phyloP scores from a whole-genome alignment of 75 land plant species.

The Larix kaempferi region DNA sequence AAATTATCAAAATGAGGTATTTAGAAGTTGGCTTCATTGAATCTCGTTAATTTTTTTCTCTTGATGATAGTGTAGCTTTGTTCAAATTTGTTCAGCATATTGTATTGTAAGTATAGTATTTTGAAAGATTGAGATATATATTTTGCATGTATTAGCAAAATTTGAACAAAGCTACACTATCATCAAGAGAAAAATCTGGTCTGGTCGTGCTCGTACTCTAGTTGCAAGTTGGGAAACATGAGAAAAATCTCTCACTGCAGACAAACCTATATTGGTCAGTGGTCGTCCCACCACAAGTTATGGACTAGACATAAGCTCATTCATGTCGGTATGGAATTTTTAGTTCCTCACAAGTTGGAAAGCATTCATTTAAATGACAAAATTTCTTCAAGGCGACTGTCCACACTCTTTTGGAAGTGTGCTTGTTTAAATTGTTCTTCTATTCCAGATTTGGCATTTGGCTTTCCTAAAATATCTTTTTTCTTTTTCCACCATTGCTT shows the following conservation, averaged over 20 bases:
- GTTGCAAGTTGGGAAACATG: conserved; percentile 64
- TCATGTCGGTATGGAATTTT: conserved; percentile 18
- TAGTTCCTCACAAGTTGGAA: neutral
- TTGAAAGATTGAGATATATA: neutral
- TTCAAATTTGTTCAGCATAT: neutral
- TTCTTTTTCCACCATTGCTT: neutral
- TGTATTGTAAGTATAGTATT: neutral
- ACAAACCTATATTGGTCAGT: conserved; percentile 28
- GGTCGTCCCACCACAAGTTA: conserved; percentile 6
- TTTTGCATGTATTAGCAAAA: neutral
- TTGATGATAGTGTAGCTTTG: neutral
- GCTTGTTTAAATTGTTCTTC: neutral
- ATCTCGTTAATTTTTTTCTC: neutral
- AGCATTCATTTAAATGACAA: neutral
- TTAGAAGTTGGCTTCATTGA: no score
- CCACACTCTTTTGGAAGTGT: neutral
- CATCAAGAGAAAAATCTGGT: neutral
- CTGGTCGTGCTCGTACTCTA: conserved; percentile 44
- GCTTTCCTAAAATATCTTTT: neutral
- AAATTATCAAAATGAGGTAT: conserved; percentile 7
- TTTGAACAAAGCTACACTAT: neutral
- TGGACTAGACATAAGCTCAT: conserved; percentile 29
- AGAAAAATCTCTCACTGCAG: conserved; percentile 35
- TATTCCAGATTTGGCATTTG: neutral
- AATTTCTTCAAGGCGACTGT: no score